A percentile compares a stretch with the other conserved stretches of the same genome.
These are phyloP conservation scores for Akanthomyces muscarius DNA, from an alignment of 2,329 filamentous ascomycete genomes.

Conservation along the genomic window DNA sequence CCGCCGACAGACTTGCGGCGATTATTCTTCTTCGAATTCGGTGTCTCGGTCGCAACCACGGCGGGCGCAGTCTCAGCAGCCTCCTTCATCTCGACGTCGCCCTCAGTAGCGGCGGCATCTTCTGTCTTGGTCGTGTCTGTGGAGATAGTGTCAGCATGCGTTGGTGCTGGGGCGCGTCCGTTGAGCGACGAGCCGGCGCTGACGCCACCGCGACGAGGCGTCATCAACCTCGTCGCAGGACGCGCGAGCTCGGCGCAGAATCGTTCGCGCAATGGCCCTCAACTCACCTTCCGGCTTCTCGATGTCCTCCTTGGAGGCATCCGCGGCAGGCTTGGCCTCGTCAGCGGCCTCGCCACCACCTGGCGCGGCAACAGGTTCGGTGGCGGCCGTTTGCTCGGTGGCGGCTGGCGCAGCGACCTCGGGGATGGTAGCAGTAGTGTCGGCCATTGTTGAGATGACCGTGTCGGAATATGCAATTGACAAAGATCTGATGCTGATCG, in stretches of 20 bases:
- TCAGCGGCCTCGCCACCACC: constrained; percentile 23
- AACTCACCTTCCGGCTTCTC: constrained; percentile 32
- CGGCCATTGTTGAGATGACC: constrained; percentile 33
- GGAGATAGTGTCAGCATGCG: constrained; percentile 1
- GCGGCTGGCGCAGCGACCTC: constrained; percentile 31
- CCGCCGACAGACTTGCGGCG: constrained; percentile 72
- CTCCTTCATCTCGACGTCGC: constrained; percentile 54
- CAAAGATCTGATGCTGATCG: constrained; percentile 1
- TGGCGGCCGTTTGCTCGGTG: constrained; percentile 22
- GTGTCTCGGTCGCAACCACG: constrained; percentile 32
- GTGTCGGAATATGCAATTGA: constrained; percentile 10
- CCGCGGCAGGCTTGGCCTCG: constrained; percentile 24
- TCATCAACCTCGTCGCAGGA: background rate
- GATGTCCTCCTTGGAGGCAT: constrained; percentile 27
- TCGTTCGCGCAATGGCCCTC: background rate
- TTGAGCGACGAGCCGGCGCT: constrained; percentile 4
- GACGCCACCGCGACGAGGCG: background rate
- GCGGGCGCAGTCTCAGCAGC: constrained; percentile 27
- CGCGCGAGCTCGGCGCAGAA: background rate
- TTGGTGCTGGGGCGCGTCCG: background rate
- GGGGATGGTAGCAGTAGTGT: constrained; percentile 35
- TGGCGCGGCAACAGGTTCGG: constrained; percentile 27
- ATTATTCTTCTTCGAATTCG: constrained; percentile 40
- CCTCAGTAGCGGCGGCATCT: constrained; percentile 31
- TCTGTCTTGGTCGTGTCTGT: constrained; percentile 22